Evolutionary conservation across 1,284 basidiomycete species (phyloP), one percentile per base, ranked within the genome.

Genomic region (Ceratobasidium sp.): DNA sequence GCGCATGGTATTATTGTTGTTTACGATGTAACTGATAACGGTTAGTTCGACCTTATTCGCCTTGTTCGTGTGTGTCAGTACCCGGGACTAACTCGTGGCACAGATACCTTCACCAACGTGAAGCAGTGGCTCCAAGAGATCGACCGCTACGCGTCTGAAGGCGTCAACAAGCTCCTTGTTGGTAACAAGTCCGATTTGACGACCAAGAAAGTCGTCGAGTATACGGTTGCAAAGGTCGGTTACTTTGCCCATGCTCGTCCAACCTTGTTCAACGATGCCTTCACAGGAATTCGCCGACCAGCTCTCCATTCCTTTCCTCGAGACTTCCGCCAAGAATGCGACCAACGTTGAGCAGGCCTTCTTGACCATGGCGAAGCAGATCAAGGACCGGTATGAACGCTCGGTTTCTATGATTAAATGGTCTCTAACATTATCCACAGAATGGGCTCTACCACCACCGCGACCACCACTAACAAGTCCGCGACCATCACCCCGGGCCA

Each of bases 61-160:
- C n/a, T 50, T 56, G 6, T 25, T 42, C 49, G 31, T n/a, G 0
- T 45, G 38, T 12, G 17, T 47, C 32, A 15, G 15, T 31, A 38
- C 20, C 22, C 25, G 1, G 42, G 29, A 31, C 25, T 53, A 42
- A 50, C 25, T 53, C 55, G 60, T 65, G 60, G 43, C 62, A 49
- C 38, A 95, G 95, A 98, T 77, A 96, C 95, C 17, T 98, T 97
- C 83, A 90, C 91, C 76, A 98, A 99, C 77, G 97, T 99, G 79
- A 99, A 99, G 85, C 95, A 98, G 79, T 99, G 97, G 97, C 87
- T 99, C 70, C 95, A 97, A 79, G 96, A 99, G 82, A 99, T 99
- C 77, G 97, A 99, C 83, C 90, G 96, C 77, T 98, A 99, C 80
- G 97, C 97, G 71, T 96, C 94, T 58, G 97, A 99, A 80, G 97